Evolutionary conservation across 208 protist species (phyloP), one percentile per base, ranked within the genome.

Genomic region (Trypanosoma theileri): DNA sequence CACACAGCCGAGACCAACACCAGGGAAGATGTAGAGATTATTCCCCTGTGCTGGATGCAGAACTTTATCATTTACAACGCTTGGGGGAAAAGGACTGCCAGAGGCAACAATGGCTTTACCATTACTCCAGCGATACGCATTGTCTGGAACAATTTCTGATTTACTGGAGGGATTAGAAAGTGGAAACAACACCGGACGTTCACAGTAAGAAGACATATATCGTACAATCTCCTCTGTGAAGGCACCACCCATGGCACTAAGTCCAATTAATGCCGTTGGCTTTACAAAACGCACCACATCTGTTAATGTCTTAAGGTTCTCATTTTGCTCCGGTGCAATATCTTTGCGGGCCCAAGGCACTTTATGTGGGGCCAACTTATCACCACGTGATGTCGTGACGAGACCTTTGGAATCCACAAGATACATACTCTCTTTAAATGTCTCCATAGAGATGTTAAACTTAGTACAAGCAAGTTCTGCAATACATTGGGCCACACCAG

Each of bases 11-110:
- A 99, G 88, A 48, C 94, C 98, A 22, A 99, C 59, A 50, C 96
- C 98, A 22, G 96, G 96, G 85, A 98, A 98, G 56, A 98, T 88
- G 75, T 97, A 96, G 52, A 98, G 90, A 84, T 99, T 99, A 85
- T 99, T 99, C 48, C 95, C 97, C 84, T 99, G 98, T 50, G 92
- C 91, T 22, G 96, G 92, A 28, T 71, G 59, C 45, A 93, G 65
- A 9, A 78, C 88, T 54, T 88, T 87, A 61, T 93, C 96, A 50
- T 98, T 81, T 42, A 94, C 72, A 11, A 76, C 79, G n/a, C 95
- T 91, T 28, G 86, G 77, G 7, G 85, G 82, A 81, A 99, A 99
- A 48, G 98, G 98, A 59, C 89, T 97, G 59, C 98, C 98, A 28
- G 87, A 92, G 35, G 97, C 98, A 74, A 99, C 96, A 72, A 99